Conservation (phyloP, 2,329 filamentous ascomycete genomes). For the Cephalotrichum gorgonifer region DNA sequence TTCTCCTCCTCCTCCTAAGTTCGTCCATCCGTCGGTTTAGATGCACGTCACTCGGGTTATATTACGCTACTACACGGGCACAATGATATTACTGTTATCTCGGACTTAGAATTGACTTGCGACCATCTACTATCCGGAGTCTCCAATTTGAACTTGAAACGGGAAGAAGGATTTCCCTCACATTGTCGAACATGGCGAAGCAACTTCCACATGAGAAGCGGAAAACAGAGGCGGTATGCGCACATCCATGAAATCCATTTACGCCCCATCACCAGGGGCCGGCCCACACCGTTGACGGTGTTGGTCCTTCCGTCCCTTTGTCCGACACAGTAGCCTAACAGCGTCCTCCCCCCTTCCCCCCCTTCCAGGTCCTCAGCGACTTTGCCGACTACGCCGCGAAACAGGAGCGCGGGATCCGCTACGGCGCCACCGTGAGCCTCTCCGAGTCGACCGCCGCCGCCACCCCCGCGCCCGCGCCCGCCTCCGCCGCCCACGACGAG, state of each 20-base stretch:
- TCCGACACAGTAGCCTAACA: background rate
- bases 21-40: background rate
- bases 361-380: constrained; percentile 65
- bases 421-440: constrained; percentile 20
- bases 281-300: too few relatives aligned
- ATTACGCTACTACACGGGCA: constrained; percentile 1
- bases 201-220: constrained; percentile 67
- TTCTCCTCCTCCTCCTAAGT: background rate
- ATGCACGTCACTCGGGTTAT: constrained; percentile 1
- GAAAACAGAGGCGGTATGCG: constrained; percentile 71
- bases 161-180: constrained; percentile 16
- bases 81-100: constrained; percentile 5
- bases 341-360: background rate
- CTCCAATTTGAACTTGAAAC: constrained; percentile 13
- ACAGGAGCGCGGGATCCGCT: constrained; percentile 65
- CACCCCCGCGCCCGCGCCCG: constrained; percentile 8
- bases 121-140: background rate
- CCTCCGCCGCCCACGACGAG: constrained; percentile 44
- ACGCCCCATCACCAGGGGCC: too few relatives aligned
- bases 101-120: background rate
- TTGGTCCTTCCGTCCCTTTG: background rate
- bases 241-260: background rate
- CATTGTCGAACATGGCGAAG: constrained; percentile 47
- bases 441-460: constrained; percentile 15
- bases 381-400: constrained; percentile 97